Percentiles rank a stretch among this genome's conserved stretches.
Conservation (phyloP, 208 protist genomes). For the Trypanosoma grayi region DNA sequence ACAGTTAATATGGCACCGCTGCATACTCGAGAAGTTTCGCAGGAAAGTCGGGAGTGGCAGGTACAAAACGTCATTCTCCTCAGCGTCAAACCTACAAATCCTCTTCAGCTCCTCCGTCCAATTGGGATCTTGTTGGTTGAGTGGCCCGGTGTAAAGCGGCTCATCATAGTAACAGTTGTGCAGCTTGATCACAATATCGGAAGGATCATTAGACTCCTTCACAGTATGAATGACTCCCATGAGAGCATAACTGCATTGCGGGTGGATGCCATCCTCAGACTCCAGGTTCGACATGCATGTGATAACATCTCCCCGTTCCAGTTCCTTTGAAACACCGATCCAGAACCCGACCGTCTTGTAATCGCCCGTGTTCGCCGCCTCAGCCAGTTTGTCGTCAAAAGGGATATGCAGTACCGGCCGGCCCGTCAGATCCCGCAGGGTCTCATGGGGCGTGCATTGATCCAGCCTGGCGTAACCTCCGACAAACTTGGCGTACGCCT, state of each 20-base stretch:
- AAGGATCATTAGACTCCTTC: constrained; percentile 32
- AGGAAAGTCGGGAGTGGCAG: constrained; percentile 72
- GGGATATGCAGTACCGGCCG: constrained; percentile 75
- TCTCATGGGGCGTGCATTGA: constrained; percentile 86
- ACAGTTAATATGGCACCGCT: constrained; percentile 86
- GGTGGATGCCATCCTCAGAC: constrained; percentile 61
- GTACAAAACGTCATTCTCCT: constrained; percentile 50
- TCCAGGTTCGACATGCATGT: constrained; percentile 67
- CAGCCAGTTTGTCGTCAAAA: constrained; percentile 65
- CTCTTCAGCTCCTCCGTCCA: constrained; percentile 50
- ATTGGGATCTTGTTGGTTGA: constrained; percentile 35
- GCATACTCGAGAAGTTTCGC: constrained; percentile 78
- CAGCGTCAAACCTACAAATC: constrained; percentile 40
- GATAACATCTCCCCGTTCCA: constrained; percentile 69
- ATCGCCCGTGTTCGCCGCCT: constrained; percentile 68
- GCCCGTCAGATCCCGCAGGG: constrained; percentile 83
- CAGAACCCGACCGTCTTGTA: constrained; percentile 64
- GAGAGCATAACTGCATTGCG: constrained; percentile 78
- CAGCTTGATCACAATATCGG: constrained; percentile 62
- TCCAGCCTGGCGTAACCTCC: constrained; percentile 77
- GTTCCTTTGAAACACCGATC: constrained; percentile 54
- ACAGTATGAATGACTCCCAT: constrained; percentile 36
- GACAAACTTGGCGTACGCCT: constrained; percentile 92
- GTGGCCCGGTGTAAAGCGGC: constrained; percentile 50
- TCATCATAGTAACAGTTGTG: constrained; percentile 77